Evolutionary conservation across 306 rosid species (phyloP).

Genomic region (Astragalus glycyphyllos): DNA sequence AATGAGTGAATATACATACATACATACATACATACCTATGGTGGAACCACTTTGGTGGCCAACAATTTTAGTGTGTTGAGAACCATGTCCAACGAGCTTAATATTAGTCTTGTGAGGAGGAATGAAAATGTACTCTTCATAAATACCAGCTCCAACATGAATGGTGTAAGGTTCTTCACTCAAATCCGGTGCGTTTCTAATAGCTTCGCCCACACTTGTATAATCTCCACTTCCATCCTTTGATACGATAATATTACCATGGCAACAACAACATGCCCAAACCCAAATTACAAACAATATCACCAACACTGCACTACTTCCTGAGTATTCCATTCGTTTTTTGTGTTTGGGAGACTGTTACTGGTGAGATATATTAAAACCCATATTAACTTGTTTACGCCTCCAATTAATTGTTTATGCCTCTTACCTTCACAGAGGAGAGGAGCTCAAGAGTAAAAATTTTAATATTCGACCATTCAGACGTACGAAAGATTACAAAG

Average conservation of each 20-base stretch:
- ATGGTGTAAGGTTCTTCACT: constrained; percentile 31
- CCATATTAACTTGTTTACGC: constrained; percentile 6
- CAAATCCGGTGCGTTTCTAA: constrained; percentile 33
- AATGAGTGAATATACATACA: background rate
- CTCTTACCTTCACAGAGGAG: background rate
- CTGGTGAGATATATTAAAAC: background rate
- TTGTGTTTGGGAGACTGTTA: too few relatives aligned
- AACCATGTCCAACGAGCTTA: constrained; percentile 43
- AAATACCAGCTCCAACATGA: constrained; percentile 43
- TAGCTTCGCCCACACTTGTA: constrained; percentile 45
- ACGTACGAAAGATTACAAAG: background rate
- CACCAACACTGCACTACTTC: background rate
- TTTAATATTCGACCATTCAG: background rate
- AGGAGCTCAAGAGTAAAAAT: background rate
- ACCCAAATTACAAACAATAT: constrained; percentile 8
- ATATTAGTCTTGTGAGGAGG: constrained; percentile 43
- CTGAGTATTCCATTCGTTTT: constrained; percentile 18
- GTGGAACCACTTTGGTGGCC: constrained; percentile 40
- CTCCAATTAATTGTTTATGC: constrained; percentile 2
- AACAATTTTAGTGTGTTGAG: constrained; percentile 28
- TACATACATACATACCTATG: constrained; percentile 44
- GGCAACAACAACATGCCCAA: background rate
- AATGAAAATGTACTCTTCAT: constrained; percentile 41
- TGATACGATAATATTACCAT: constrained; percentile 27
- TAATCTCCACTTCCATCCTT: constrained; percentile 49